These are phyloP conservation scores for Zygotorulaspora danielsina DNA, from an alignment of 805 yeast genomes.

Conservation along the genomic window DNA sequence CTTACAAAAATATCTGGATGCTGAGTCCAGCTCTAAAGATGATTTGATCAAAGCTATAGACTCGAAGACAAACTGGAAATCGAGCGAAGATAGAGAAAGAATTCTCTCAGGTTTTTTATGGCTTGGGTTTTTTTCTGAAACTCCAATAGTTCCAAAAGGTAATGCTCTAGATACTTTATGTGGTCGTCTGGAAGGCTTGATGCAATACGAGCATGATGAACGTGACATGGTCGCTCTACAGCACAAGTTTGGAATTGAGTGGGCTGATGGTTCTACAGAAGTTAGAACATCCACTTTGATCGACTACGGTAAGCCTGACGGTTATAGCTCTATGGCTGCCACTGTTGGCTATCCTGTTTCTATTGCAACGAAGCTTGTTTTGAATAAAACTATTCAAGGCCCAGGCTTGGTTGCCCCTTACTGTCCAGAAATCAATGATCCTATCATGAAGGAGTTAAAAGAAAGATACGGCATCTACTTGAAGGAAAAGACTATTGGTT, in stretches of 20 bases:
- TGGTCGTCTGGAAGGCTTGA: conserved; percentile 89
- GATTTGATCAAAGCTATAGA: conserved; percentile 76
- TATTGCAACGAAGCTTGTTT: conserved; percentile 82
- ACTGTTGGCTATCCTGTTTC: conserved; percentile 98
- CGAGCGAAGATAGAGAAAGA: conserved; percentile 76
- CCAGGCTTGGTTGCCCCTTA: conserved; percentile 93
- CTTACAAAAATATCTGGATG: conserved; percentile 67
- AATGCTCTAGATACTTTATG: conserved; percentile 95
- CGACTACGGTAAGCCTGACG: conserved; percentile 83
- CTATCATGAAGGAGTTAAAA: conserved; percentile 87
- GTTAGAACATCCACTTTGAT: conserved; percentile 93
- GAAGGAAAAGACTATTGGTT: conserved; percentile 72
- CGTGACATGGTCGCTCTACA: conserved; percentile 93
- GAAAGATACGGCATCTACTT: conserved; percentile 83
- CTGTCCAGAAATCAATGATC: conserved; percentile 82
- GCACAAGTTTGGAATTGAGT: conserved; percentile 96
- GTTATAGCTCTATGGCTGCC: conserved; percentile 98
- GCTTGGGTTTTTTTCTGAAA: conserved; percentile 87
- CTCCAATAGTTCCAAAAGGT: conserved; percentile 77
- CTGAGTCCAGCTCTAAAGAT: conserved; percentile 60
- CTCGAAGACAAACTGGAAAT: conserved; percentile 73
- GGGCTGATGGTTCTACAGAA: conserved; percentile 90
- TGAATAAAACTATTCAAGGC: conserved; percentile 69
- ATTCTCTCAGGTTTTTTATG: conserved; percentile 86
- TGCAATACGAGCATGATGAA: conserved; percentile 95